Percentiles rank a stretch among this genome's conserved stretches.
Conservation (phyloP, 2,329 filamentous ascomycete genomes). For the Talaromyces sp. region DNA sequence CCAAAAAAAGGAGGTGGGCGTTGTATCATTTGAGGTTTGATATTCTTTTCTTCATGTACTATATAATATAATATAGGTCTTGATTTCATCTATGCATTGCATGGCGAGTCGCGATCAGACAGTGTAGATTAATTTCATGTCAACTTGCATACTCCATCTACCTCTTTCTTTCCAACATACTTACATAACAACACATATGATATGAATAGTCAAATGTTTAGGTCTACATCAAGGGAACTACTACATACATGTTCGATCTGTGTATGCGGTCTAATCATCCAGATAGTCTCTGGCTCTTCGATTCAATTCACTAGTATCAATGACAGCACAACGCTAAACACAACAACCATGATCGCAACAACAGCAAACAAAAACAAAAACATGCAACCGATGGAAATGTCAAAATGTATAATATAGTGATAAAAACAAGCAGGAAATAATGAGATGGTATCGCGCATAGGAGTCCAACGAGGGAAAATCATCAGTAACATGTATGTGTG, state of each 20-base stretch:
- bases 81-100: neutral
- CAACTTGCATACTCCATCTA: no score
- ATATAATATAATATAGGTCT: neutral
- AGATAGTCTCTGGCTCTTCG: neutral
- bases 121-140: no score
- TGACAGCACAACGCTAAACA: neutral
- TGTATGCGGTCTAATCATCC: neutral
- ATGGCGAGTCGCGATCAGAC: neutral
- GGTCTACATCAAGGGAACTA: no score
- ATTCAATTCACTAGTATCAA: neutral
- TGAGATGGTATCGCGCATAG: neutral
- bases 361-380: neutral
- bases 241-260: no score
- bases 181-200: no score
- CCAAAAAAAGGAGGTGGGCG: neutral
- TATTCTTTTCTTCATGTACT: neutral
- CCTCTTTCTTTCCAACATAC: no score
- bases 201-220: no score
- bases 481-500: neutral
- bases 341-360: neutral
- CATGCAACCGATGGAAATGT: neutral
- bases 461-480: neutral
- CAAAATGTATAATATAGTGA: neutral
- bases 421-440: neutral
- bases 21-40: neutral